These are phyloP conservation scores for Physcomitrellopsis africana DNA, from an alignment of 225 moss, liverwort and hornwort species.

Conservation along the genomic window DNA sequence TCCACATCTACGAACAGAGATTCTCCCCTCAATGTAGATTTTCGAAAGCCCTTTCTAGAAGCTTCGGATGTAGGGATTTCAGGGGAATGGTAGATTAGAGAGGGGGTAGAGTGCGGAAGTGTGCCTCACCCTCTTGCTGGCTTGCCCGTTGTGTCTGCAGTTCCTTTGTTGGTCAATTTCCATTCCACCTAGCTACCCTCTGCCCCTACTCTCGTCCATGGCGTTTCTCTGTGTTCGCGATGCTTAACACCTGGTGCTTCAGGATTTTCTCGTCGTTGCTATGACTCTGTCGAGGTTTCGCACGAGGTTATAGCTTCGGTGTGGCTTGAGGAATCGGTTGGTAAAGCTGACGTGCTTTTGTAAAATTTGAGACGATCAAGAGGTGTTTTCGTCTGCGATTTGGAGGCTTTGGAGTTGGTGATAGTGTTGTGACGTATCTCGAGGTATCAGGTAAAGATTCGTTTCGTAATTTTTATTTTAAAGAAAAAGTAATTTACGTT, in stretches of 20 bases:
- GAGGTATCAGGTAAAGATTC: slow-evolving; percentile 17
- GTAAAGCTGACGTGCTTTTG: not conserved
- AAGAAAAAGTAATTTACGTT: not conserved
- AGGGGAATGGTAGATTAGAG: no score
- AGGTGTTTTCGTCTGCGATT: slow-evolving; percentile 7
- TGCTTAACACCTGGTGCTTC: not conserved
- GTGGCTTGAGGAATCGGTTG: not conserved
- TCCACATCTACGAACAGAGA: no score
- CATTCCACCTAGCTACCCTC: not conserved
- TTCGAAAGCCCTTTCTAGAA: no score
- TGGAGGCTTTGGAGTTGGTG: not conserved
- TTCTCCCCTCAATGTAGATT: no score
- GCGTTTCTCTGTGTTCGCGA: no score
- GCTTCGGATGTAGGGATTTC: no score
- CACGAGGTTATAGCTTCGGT: not conserved
- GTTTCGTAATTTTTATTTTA: not conserved
- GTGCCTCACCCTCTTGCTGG: not conserved
- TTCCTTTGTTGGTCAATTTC: not conserved
- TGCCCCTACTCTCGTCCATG: no score
- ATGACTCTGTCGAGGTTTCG: not conserved
- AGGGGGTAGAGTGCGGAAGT: no score
- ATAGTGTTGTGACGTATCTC: not conserved
- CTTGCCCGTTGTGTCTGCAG: not conserved
- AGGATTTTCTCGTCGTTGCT: not conserved
- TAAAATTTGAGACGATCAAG: not conserved